Percentiles rank a stretch among this genome's conserved stretches.
These are phyloP conservation scores for Cucurbitaria berberidis DNA, from an alignment of 2,329 filamentous ascomycete genomes.

Conservation along the genomic window DNA sequence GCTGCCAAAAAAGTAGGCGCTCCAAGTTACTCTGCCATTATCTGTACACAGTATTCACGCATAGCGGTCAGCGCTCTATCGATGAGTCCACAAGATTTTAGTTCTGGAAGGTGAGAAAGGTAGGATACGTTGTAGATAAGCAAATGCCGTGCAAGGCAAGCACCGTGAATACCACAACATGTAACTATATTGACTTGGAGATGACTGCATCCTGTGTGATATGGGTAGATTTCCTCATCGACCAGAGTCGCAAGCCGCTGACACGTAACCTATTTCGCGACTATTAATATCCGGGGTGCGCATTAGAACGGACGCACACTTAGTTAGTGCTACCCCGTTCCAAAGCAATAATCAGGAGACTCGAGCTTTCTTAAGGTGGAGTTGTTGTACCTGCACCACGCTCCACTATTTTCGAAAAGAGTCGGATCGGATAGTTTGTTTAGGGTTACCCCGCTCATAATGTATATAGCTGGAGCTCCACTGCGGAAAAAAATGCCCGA, in stretches of 20 bases:
- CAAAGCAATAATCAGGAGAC: no score
- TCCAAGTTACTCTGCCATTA: neutral
- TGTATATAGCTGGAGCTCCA: no score
- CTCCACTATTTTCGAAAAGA: no score
- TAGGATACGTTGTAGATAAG: neutral
- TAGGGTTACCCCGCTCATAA: no score
- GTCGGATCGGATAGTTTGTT: no score
- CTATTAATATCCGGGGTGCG: neutral
- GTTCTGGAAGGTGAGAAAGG: neutral
- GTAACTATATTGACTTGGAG: neutral
- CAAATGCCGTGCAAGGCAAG: neutral
- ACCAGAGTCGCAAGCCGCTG: no score
- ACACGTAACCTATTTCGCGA: no score
- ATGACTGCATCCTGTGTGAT: neutral
- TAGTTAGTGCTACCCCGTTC: no score
- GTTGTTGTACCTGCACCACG: no score
- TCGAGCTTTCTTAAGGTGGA: no score
- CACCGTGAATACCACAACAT: neutral
- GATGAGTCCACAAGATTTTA: neutral
- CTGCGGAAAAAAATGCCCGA: no score
- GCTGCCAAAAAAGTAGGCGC: conserved; percentile 34
- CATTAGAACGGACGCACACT: neutral
- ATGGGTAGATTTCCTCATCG: neutral
- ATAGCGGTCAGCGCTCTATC: neutral
- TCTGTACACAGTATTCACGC: neutral